Evolutionary conservation across 2,329 filamentous ascomycete genomes (phyloP), one percentile per base, ranked within the genome.

Genomic region (Arachnomyces sp.): DNA sequence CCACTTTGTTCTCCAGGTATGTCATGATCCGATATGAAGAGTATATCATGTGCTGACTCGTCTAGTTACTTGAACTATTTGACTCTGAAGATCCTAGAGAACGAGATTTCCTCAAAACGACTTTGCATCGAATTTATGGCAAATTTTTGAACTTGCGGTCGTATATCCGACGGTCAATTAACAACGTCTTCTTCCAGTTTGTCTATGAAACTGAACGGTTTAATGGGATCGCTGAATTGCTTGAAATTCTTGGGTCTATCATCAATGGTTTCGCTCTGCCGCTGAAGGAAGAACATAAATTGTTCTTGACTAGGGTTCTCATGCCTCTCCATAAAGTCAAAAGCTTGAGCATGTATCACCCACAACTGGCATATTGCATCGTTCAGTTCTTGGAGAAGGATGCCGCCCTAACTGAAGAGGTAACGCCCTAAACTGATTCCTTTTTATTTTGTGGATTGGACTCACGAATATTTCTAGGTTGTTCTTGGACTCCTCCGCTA

Each of bases 121-220:
- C 92, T 0, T 74, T 98, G 40, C 92, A 98, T 67, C 81, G 92
- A 47, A 98, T 98, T 60, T 98, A 98, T 60, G 92, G 92, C 57
- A 98, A 98, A 70, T 98, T 98, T 67, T 76, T 98, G 54, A 98
- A 98, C 63, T 74, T 98, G 47, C 83, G 92, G 45, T 96, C 92
- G 21, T 98, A 94, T 65, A 98, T 98, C 59, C 79, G 92, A 59
- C 81, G 92, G 55, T 98, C 92, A 42, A 98, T 98, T 75, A 98
- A 98, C 78, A 96, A 98, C 58, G 92, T 98, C 54, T 98, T 98
- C 71, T 98, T 98, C 75, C 92, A 98, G 61, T 98, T 98, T 65
- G 89, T 88, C 45, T 98, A 98, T 62, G 92, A 98, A 67, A 98
- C 92, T 3, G 92, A 98, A 66, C 79, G 92, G 44, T 96, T 98